These are phyloP conservation scores for Albophoma yamanashiensis DNA, from an alignment of 2,329 filamentous ascomycete genomes.

Conservation along the genomic window DNA sequence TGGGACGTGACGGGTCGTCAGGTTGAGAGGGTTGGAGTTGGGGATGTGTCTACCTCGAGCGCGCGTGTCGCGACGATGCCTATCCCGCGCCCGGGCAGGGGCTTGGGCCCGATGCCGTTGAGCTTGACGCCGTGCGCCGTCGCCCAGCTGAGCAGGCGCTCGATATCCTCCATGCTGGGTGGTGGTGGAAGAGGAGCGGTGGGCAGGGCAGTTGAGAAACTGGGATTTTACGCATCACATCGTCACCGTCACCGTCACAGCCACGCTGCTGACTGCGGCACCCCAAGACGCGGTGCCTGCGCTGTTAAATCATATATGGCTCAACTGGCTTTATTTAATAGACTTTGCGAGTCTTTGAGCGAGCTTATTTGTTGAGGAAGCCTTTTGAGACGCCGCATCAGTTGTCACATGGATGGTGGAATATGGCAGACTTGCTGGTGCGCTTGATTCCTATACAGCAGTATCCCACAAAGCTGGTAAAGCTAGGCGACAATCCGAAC, in stretches of 20 bases:
- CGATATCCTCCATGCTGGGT: slow-evolving; percentile 12
- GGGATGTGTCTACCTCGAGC: slow-evolving; percentile 44
- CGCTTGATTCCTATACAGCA: too few species aligned
- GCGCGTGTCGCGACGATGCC: slow-evolving; percentile 63
- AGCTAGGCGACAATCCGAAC: too few species aligned
- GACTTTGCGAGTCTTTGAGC: neutral
- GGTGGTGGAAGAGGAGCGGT: neutral
- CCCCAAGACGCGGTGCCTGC: neutral
- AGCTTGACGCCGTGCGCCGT: slow-evolving; percentile 52
- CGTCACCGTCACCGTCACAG: neutral
- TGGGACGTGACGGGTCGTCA: neutral
- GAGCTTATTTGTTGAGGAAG: neutral
- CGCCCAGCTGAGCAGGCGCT: slow-evolving; percentile 59
- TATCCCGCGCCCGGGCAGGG: slow-evolving; percentile 62
- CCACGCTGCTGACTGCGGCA: neutral
- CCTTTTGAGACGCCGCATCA: neutral
- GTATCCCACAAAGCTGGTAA: neutral
- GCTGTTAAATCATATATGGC: neutral
- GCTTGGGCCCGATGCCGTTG: slow-evolving; percentile 54
- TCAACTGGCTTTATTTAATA: too few species aligned
- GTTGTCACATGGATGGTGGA: neutral
- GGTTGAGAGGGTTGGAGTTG: neutral
- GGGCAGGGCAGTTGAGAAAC: neutral
- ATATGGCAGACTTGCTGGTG: too few species aligned
- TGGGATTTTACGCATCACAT: neutral